Conservation (phyloP, 1,139 yeast species). For the Yamadazyma diospyri region DNA sequence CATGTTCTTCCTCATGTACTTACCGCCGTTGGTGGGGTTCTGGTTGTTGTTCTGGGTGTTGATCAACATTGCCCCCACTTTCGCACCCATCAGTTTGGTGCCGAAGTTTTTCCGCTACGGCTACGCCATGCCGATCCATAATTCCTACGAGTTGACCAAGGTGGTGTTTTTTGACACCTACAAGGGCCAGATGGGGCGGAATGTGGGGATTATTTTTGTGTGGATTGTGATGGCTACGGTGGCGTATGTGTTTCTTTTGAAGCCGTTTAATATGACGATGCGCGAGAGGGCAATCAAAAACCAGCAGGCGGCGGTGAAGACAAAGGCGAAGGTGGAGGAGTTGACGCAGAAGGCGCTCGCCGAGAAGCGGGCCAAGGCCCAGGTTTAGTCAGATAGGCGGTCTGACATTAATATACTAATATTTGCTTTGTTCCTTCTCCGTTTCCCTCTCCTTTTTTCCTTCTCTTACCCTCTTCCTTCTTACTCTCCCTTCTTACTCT, state of each 20-base stretch:
- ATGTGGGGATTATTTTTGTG: constrained; percentile 31
- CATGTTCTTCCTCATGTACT: constrained; percentile 25
- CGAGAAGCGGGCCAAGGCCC: no score
- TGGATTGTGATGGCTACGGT: constrained; percentile 31
- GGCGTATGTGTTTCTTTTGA: constrained; percentile 41
- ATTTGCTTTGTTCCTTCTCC: no score
- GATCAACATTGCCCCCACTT: constrained; percentile 35
- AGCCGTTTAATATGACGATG: constrained; percentile 26
- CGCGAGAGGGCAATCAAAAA: constrained; percentile 20
- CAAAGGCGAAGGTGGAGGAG: constrained; percentile 3
- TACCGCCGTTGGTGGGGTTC: constrained; percentile 42
- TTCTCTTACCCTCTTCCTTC: no score
- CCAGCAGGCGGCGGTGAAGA: constrained; percentile 10
- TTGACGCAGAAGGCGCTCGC: no score
- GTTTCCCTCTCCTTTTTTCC: no score
- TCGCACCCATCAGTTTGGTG: constrained; percentile 32
- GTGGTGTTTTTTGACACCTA: constrained; percentile 35
- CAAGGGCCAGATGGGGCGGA: constrained; percentile 36
- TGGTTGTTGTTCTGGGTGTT: constrained; percentile 44
- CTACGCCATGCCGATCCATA: constrained; percentile 38
- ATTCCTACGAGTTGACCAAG: constrained; percentile 35
- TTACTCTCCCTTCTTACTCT: no score
- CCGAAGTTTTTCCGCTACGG: constrained; percentile 36
- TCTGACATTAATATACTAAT: no score
- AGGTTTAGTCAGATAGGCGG: no score